Conservation (phyloP, 2,329 filamentous ascomycete genomes). For the Fusarium anthophilum region DNA sequence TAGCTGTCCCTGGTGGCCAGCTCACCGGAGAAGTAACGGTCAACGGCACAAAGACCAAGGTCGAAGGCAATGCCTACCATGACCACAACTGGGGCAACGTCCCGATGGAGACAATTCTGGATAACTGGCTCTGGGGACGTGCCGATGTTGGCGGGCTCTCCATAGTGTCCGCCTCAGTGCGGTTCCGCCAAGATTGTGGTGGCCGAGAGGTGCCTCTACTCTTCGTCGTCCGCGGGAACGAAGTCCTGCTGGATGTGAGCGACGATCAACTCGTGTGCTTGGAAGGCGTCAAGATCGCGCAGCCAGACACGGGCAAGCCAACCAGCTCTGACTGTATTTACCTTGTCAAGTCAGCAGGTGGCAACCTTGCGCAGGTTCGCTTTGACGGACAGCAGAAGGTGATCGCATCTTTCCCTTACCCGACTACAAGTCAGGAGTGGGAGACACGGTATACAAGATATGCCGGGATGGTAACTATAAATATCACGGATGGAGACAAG, state of each 20-base stretch:
- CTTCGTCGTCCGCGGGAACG: not conserved
- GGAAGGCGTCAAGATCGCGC: not conserved
- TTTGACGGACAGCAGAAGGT: not conserved
- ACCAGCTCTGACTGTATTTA: not conserved
- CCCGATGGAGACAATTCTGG: not conserved
- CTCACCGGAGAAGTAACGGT: not conserved
- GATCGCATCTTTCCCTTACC: not conserved
- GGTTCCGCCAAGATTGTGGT: not conserved
- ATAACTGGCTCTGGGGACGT: not conserved
- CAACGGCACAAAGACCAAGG: not conserved
- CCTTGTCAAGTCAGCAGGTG: not conserved
- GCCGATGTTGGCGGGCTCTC: not conserved
- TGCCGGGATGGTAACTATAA: not conserved
- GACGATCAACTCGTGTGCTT: not conserved
- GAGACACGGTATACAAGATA: not conserved
- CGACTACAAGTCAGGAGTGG: not conserved
- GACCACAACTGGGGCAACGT: not conserved
- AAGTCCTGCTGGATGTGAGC: not conserved
- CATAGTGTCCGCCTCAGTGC: not conserved
- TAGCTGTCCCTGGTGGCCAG: not conserved
- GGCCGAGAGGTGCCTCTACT: not conserved
- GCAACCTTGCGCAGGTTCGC: not conserved
- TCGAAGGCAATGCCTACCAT: not conserved
- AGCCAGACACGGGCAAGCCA: not conserved
- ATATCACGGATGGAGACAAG: not conserved